Percentiles rank a stretch among this genome's conserved stretches.
phyloP scores from a whole-genome alignment of 208 protist species.

The Tritrichomonas musculus region DNA sequence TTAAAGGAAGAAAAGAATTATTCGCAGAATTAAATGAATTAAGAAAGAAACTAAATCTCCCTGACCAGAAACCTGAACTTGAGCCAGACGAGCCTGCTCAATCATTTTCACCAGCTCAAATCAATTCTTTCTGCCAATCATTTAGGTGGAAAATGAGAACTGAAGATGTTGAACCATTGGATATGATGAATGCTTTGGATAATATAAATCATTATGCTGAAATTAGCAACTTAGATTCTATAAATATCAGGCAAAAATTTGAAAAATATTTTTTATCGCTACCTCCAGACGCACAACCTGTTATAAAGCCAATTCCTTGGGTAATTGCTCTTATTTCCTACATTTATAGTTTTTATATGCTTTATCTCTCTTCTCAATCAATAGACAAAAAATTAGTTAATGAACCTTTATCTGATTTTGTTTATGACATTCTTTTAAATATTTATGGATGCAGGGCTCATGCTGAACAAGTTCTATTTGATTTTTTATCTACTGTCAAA shows the following conservation, averaged over 20 bases:
- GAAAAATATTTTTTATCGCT: not conserved
- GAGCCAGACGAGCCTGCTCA: not conserved
- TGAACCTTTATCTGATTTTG: not conserved
- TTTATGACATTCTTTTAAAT: slow-evolving; percentile 7
- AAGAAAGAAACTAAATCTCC: not conserved
- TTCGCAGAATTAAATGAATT: not conserved
- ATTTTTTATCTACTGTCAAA: not conserved
- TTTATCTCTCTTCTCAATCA: not conserved
- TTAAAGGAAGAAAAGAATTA: not conserved
- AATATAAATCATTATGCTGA: not conserved
- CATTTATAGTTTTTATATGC: not conserved
- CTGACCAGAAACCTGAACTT: not conserved
- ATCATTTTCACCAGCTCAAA: not conserved
- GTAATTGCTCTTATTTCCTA: not conserved
- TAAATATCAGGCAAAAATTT: not conserved
- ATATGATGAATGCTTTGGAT: not conserved
- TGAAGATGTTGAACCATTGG: not conserved
- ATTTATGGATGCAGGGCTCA: not conserved
- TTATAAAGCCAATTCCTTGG: not conserved
- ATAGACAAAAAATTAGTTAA: not conserved
- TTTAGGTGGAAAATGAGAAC: not conserved
- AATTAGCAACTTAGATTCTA: not conserved
- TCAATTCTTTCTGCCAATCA: not conserved
- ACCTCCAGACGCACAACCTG: not conserved
- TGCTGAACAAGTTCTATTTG: not conserved